Conservation (phyloP, 2,329 filamentous ascomycete genomes). For the Monosporascus sp. region DNA sequence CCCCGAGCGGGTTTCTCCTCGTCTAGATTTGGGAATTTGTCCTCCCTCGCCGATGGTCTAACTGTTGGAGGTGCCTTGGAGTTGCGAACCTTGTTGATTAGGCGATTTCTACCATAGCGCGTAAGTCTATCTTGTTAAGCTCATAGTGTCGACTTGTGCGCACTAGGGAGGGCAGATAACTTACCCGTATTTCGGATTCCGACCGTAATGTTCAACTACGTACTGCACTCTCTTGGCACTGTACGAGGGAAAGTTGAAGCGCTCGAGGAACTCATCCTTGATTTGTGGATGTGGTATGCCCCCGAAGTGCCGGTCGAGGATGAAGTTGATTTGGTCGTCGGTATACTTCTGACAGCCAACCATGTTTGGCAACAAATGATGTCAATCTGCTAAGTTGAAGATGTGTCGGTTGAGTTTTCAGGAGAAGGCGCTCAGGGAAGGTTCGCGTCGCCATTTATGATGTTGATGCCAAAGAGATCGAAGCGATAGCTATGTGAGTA, state of each 20-base stretch:
- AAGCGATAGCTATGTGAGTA: too few species aligned
- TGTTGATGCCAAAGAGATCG: too few species aligned
- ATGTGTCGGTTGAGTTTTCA: neutral
- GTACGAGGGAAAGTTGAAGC: neutral
- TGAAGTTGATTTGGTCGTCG: constrained; percentile 13
- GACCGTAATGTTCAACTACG: neutral
- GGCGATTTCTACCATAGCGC: too few species aligned
- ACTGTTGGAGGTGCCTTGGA: too few species aligned
- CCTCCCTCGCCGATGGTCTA: too few species aligned
- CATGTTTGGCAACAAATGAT: neutral
- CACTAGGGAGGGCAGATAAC: neutral
- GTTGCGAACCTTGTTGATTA: too few species aligned
- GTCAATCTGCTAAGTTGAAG: neutral
- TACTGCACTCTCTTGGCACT: constrained; percentile 3
- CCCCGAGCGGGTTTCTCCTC: too few species aligned
- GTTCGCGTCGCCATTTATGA: too few species aligned
- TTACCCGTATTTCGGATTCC: neutral
- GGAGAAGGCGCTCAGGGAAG: neutral
- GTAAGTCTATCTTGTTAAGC: too few species aligned
- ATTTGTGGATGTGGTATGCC: constrained; percentile 3
- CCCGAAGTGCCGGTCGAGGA: constrained; percentile 5
- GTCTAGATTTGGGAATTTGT: too few species aligned
- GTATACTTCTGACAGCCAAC: constrained; percentile 12
- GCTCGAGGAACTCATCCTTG: constrained; percentile 1
- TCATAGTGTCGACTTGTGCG: too few species aligned